These are phyloP conservation scores for Diospyros kaki DNA, from an alignment of 148 eudicot species.

Conservation along the genomic window DNA sequence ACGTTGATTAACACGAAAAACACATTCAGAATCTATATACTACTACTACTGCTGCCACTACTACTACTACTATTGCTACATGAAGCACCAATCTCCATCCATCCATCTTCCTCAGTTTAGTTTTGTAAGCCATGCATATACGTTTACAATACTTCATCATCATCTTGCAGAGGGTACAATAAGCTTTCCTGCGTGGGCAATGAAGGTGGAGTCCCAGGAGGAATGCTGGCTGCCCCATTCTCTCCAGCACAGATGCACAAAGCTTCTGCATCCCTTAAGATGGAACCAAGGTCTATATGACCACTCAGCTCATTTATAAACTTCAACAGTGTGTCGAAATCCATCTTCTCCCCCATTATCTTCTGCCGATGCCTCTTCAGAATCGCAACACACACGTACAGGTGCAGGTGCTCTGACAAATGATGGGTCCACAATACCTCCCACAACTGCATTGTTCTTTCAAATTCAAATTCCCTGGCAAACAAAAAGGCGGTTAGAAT, in stretches of 20 bases:
- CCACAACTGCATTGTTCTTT: conserved; percentile 74
- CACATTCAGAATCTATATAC: too few relatives aligned
- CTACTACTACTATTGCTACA: not conserved
- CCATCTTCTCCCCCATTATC: conserved; percentile 93
- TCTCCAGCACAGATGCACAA: conserved; percentile 93
- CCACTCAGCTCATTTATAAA: conserved; percentile 89
- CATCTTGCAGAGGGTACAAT: conserved; percentile 63
- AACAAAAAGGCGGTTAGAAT: conserved; percentile 9
- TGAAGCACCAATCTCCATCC: not conserved
- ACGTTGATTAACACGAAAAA: too few relatives aligned
- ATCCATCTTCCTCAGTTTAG: too few relatives aligned
- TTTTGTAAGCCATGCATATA: not conserved
- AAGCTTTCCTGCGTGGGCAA: conserved; percentile 51
- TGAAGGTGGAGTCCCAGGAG: conserved; percentile 96
- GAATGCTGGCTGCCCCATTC: conserved; percentile 83
- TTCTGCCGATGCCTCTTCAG: conserved; percentile 68
- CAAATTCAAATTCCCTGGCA: conserved; percentile 76
- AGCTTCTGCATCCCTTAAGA: conserved; percentile 79
- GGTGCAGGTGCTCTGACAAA: conserved; percentile 80
- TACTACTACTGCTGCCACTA: too few relatives aligned
- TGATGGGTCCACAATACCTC: conserved; percentile 89
- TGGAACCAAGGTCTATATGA: conserved; percentile 64
- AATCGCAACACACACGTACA: conserved; percentile 77
- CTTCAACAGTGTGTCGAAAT: conserved; percentile 85
- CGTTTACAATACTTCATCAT: conserved; percentile 49